Conservation (phyloP, 2,329 filamentous ascomycete genomes). For the Aspergillus fumigatus region DNA sequence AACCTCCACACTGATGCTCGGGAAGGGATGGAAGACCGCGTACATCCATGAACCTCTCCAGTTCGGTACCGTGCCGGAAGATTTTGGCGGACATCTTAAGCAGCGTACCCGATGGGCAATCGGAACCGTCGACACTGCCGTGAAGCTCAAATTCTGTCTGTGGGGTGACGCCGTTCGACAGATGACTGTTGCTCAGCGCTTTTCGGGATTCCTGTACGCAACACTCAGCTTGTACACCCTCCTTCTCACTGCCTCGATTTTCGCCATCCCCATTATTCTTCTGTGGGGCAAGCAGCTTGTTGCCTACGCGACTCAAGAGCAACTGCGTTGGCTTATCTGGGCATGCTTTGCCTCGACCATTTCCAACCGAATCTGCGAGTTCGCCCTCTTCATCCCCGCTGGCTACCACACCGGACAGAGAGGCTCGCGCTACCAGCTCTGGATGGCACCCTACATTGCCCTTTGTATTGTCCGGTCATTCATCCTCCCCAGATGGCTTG, state of each 20-base stretch:
- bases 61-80: constrained; percentile 48
- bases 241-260: constrained; percentile 51
- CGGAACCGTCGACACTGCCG: constrained; percentile 53
- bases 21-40: constrained; percentile 58
- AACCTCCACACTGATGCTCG: constrained; percentile 56
- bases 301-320: constrained; percentile 49
- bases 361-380: constrained; percentile 53
- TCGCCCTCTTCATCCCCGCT: constrained; percentile 55
- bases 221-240: constrained; percentile 55
- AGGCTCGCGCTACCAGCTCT: constrained; percentile 53
- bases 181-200: constrained; percentile 55
- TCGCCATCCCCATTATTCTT: constrained; percentile 57
- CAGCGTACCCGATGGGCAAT: constrained; percentile 38
- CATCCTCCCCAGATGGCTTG: constrained; percentile 56
- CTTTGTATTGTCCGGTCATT: constrained; percentile 56
- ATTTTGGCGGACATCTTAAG: constrained; percentile 33
- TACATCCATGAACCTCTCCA: constrained; percentile 58
- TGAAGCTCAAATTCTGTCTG: constrained; percentile 58
- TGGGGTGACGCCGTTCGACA: constrained; percentile 50
- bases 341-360: constrained; percentile 51
- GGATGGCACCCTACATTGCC: constrained; percentile 61
- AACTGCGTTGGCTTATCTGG: constrained; percentile 57
- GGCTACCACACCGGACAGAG: constrained; percentile 58
- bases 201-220: constrained; percentile 56
- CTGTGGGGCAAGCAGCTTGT: constrained; percentile 55